Percentiles rank a stretch among this genome's conserved stretches.
These are phyloP conservation scores for Pseudogymnoascus sp. DNA, from an alignment of 2,329 filamentous ascomycete species.

Conservation along the genomic window DNA sequence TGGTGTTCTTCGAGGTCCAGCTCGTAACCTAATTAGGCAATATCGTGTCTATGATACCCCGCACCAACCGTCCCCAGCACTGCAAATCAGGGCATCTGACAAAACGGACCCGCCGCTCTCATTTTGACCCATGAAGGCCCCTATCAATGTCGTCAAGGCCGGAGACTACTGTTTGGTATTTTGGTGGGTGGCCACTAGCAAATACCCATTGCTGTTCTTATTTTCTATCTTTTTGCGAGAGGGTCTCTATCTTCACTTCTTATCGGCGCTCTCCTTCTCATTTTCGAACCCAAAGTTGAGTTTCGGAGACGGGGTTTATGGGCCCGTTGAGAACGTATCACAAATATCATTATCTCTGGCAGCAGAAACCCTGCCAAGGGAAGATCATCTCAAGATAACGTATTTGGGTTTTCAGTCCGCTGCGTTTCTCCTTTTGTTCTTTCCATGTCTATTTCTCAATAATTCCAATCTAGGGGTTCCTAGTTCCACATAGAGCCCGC, in stretches of 20 bases:
- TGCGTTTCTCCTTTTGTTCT: background rate
- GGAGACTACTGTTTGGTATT: background rate
- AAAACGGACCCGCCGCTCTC: background rate
- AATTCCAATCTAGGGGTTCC: background rate
- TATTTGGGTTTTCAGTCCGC: background rate
- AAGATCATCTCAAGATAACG: background rate
- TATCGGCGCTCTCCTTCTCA: no score
- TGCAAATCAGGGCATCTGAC: background rate
- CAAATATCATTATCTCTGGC: background rate
- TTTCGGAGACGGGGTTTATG: no score
- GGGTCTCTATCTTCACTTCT: no score
- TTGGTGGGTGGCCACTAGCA: no score
- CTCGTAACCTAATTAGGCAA: background rate
- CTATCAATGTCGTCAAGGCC: background rate
- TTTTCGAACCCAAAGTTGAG: no score
- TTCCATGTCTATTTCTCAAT: background rate
- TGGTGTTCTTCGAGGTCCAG: background rate
- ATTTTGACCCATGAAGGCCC: background rate
- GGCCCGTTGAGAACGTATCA: no score
- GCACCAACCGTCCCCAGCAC: background rate
- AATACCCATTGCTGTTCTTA: no score
- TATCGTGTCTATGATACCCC: constrained; percentile 3
- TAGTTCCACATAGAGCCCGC: background rate
- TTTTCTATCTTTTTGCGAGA: no score
- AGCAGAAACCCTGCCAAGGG: background rate